Percentiles rank a stretch among this genome's conserved stretches.
Evolutionary conservation across 2,329 filamentous ascomycete species (phyloP).

Genomic region (Magnaporthales sp.): DNA sequence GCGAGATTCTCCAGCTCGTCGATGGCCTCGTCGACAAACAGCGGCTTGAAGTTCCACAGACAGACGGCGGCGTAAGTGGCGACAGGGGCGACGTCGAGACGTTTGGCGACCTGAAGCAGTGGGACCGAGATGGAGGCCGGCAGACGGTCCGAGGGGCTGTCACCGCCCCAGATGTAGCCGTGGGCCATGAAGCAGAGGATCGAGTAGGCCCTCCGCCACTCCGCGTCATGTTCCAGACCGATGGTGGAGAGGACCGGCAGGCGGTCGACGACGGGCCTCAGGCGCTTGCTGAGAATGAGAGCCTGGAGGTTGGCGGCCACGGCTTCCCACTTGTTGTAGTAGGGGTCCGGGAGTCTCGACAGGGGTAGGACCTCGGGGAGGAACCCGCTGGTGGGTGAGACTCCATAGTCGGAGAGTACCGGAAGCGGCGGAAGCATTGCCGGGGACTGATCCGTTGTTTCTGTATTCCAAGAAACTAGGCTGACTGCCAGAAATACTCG

Average conservation of each 20-base stretch:
- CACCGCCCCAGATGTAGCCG: constrained; percentile 93
- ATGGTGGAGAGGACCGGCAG: constrained; percentile 78
- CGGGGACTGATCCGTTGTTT: neutral
- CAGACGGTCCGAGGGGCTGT: constrained; percentile 64
- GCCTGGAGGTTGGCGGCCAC: constrained; percentile 79
- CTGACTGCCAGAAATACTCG: neutral
- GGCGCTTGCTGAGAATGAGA: constrained; percentile 73
- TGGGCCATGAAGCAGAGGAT: constrained; percentile 87
- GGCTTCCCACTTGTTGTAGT: constrained; percentile 93
- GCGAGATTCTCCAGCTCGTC: constrained; percentile 82
- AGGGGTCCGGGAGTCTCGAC: constrained; percentile 72
- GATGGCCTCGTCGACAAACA: constrained; percentile 75
- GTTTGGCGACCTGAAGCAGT: constrained; percentile 65
- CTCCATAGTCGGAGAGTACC: constrained; percentile 66
- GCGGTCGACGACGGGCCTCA: constrained; percentile 70
- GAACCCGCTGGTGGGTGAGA: constrained; percentile 75
- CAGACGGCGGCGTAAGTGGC: constrained; percentile 89
- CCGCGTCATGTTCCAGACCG: constrained; percentile 71
- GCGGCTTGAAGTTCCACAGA: constrained; percentile 93
- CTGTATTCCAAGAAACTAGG: constrained; percentile 10
- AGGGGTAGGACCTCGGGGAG: constrained; percentile 75
- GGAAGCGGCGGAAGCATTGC: constrained; percentile 53
- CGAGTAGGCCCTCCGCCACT: constrained; percentile 92
- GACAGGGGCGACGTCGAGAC: constrained; percentile 81
- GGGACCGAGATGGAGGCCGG: constrained; percentile 79